Evolutionary conservation across 805 yeast species (phyloP).

Genomic region (Cyberlindnera bimundalis): DNA sequence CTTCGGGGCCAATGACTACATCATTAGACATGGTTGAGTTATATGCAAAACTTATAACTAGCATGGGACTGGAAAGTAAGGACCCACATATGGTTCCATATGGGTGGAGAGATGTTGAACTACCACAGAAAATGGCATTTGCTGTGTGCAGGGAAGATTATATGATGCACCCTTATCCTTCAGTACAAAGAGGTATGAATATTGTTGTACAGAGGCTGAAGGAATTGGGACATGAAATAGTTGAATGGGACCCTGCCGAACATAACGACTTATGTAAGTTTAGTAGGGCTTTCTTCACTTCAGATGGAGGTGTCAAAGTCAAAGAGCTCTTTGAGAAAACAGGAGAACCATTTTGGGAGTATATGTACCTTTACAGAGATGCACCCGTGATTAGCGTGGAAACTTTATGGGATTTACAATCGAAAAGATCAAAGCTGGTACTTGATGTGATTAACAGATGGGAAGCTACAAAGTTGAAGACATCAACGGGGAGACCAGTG

Average conservation of each 20-base stretch:
- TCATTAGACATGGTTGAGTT: constrained; percentile 36
- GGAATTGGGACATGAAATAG: constrained; percentile 47
- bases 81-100: constrained; percentile 34
- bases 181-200: constrained; percentile 43
- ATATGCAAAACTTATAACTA: constrained; percentile 29
- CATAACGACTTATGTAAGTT: constrained; percentile 33
- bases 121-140: constrained; percentile 38
- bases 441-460: too few relatives aligned
- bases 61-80: constrained; percentile 5
- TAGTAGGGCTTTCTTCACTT: constrained; percentile 33
- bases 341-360: too few relatives aligned
- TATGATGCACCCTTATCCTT: constrained; percentile 45
- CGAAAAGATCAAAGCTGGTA: too few relatives aligned
- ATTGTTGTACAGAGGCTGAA: constrained; percentile 29
- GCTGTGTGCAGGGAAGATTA: constrained; percentile 43
- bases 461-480: too few relatives aligned
- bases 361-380: too few relatives aligned
- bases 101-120: constrained; percentile 2
- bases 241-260: constrained; percentile 43
- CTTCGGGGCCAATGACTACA: constrained; percentile 46
- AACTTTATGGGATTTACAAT: too few relatives aligned
- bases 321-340: constrained; percentile 32
- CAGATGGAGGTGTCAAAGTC: constrained; percentile 39
- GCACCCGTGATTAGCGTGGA: too few relatives aligned
- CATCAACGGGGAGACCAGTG: too few relatives aligned